These are phyloP conservation scores for Fusarium sp. DNA, from an alignment of 2,329 filamentous ascomycete genomes.

Conservation along the genomic window DNA sequence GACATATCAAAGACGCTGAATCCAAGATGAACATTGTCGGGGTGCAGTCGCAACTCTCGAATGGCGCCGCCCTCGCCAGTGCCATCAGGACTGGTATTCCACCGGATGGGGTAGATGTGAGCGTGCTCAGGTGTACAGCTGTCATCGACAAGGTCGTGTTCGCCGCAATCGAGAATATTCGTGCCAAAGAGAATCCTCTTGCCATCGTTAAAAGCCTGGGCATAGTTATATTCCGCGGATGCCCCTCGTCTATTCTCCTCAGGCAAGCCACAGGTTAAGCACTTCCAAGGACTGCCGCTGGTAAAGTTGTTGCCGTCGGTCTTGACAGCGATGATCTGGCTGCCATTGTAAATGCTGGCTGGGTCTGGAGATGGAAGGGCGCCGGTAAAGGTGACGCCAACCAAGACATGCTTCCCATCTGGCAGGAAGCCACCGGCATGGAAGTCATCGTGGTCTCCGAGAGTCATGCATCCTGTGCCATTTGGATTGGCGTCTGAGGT, in stretches of 20 bases:
- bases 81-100: conserved; percentile 41
- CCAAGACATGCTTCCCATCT: conserved; percentile 56
- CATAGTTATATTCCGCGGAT: conserved; percentile 49
- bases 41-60: conserved; percentile 59
- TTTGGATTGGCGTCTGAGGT: background rate
- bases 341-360: conserved; percentile 54
- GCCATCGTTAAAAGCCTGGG: conserved; percentile 55
- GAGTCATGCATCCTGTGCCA: conserved; percentile 14
- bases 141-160: conserved; percentile 45
- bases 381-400: conserved; percentile 54
- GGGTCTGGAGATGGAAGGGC: conserved; percentile 53
- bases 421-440: conserved; percentile 50
- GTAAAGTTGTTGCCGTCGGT: conserved; percentile 53
- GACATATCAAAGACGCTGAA: conserved; percentile 52
- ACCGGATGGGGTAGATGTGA: conserved; percentile 9
- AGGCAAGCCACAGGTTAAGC: conserved; percentile 57
- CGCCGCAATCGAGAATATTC: conserved; percentile 54
- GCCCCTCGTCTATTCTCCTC: conserved; percentile 21
- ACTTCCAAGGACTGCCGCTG: conserved; percentile 60
- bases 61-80: conserved; percentile 48
- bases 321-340: conserved; percentile 57
- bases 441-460: background rate
- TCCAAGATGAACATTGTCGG: conserved; percentile 57
- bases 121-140: background rate
- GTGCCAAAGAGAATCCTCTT: conserved; percentile 49